Evolutionary conservation across 495 filamentous ascomycete species (phyloP), one percentile per base, ranked within the genome.

Genomic region (Talaromyces stipitatus): DNA sequence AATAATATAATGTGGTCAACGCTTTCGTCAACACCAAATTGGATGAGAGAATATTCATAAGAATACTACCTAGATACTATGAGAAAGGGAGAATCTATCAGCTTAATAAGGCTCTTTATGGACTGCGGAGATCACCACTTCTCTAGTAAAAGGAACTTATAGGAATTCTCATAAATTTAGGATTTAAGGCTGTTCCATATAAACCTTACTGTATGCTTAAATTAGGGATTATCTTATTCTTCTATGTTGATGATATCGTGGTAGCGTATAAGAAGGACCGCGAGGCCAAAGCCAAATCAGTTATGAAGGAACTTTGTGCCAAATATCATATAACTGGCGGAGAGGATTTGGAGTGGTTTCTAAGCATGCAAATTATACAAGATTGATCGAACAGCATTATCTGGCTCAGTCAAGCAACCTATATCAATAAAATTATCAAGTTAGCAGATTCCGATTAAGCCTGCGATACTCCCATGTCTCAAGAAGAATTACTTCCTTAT

Each of bases 1-100:
- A 33, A 2, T 59, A 69, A 50, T 61, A 48, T 20, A 61, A 71
- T 53, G 60, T 60, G 20, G 58, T 69, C 14, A 71, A 62, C 51
- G 69, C 69, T 1, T 71, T 72, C 30, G 48, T 61, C 0, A 66
- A 72, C 24, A 59, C 48, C 22, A 20, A 16, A 23, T 24, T 70
- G 5, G 60, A 64, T 30, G 54, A 68, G 32, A 47, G 16, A 7
- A 52, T 65, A 0, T 60, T 59, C 36, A 53, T 55, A 2, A 29
- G 55, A 16, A 27, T 60, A 29, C 64, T 59, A 2, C 36, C 30
- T 12, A 60, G 60, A 38, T 62, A 53, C n/a, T n/a, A 23, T 16
- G 32, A 36, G 23, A 36, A 55, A 27, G 43, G 32, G 0, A 48
- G 32, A 7, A 47, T 57, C 12, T 56, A 59, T 16, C 50, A 32